Base-by-base conservation (phyloP, 768 basidiomycete genomes). In the Leccinum imitatum region DNA sequence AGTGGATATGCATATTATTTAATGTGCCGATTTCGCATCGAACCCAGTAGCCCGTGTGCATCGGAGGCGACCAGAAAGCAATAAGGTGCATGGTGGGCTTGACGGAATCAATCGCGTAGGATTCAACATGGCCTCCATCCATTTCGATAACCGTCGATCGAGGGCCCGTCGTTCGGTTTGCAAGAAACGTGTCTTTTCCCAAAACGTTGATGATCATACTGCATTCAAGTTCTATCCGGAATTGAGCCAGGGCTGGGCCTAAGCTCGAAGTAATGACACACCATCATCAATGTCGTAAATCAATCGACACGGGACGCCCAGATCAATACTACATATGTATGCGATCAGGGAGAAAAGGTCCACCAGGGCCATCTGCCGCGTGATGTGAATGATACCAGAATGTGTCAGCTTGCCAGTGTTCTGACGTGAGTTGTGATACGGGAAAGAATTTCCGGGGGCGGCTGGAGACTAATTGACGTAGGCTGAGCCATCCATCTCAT, bases 381-480 rank as follows among this genome's bases (percentile, higher is more conserved):
- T 66, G 63, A 44, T 66, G 61, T 15, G 67, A 71, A 39, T 70
- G 63, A 39, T 67, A 66, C 79, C 79, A 80, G 57, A 71, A 80
- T 0, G 77, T 79, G 9, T 79, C 79, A 5, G 71, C 67, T 54
- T 77, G 74, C n/a, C 41, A 44, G 52, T 70, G 54, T 1, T 62
- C 39, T 37, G 59, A 64, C 2, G 60, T 62, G 61, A 79, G 47
- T 75, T 65, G 54, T 17, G 9, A 9, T 78, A 79, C 33, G 70
- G 41, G 65, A 76, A 79, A 1, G 75, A 71, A 39, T 75, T 61
- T 33, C 33, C 33, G 33, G 33, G 13, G 2, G 67, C 66, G 47
- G 77, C 77, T 14, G 76, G 78, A 59, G 76, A 78, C 65, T 78
- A 77, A 44, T 69, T 79, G 3, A 80, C 76, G 23, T 67, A 71